Evolutionary conservation across 176 grass and related monocot species (phyloP), one percentile per base, ranked within the genome.

Genomic region (Guadua angustifolia): DNA sequence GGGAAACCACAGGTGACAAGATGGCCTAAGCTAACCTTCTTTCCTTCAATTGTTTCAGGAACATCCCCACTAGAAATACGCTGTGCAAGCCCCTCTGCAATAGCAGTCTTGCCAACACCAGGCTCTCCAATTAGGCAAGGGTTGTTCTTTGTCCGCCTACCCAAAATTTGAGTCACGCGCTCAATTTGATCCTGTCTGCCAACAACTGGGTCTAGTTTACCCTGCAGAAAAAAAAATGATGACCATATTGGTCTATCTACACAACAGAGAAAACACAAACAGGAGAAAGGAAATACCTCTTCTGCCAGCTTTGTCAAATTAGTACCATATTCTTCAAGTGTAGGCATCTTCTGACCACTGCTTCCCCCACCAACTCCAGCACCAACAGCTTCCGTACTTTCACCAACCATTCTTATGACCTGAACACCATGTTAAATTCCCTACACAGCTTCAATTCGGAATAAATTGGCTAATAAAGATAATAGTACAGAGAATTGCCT

Each of bases 331-430:
- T 99, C 96, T 85, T 99, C 96, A 67, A 99, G 96, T 19, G 96
- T 99, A 8, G 96, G 96, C 93, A 95, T 94, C 86, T 99, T 99
- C 85, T 93, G 91, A 7, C 96, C 93, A 81, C 95, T 93, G 67
- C 89, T 93, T 73, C 91, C 95, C 21, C 95, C 95, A 33, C 93
- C 95, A 89, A 98, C 92, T 79, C 89, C 93, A 71, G 93, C 95
- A 87, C 95, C 93, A 44, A 95, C 89, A 60, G 91, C 91, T 91
- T 99, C 96, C 5, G 96, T 90, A 68, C 91, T 99, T 85, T 99
- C 96, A 29, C 96, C 96, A 75, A 99, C 91, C 96, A 99, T 99
- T 86, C 96, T 79, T 91, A 99, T 99, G 57, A 99, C 96, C 96
- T 99, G 74, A 32, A 84, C 42, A 62, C 49, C 51, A 77, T 71